A percentile compares a stretch with the other conserved stretches of the same genome.
phyloP scores from a whole-genome alignment of 805 yeast species.

The Saccharomycopsis babjevae region DNA sequence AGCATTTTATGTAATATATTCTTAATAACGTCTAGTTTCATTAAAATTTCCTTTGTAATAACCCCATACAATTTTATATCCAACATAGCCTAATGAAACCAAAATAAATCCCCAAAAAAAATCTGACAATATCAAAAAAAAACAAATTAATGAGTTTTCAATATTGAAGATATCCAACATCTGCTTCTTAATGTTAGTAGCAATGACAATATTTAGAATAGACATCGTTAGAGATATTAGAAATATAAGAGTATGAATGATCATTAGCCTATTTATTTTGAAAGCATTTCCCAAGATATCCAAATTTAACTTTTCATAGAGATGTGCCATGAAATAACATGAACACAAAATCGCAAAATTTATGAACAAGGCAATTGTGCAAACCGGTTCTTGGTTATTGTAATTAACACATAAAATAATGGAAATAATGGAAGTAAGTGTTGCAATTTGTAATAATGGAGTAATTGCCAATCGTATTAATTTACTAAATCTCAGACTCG shows the following conservation, averaged over 20 bases:
- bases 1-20: neutral
- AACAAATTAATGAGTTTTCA: neutral
- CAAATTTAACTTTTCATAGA: neutral
- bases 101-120: neutral
- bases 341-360: neutral
- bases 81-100: neutral
- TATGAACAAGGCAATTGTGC: neutral
- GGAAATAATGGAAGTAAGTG: neutral
- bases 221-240: neutral
- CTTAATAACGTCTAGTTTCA: neutral
- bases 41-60: neutral
- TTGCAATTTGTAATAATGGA: neutral
- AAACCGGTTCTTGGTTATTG: neutral
- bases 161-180: neutral
- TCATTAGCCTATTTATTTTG: neutral
- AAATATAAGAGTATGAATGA: neutral
- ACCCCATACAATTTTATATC: neutral
- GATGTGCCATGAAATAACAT: neutral
- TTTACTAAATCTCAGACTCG: neutral
- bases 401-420: neutral
- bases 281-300: neutral
- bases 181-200: neutral
- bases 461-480: neutral
- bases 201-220: neutral
- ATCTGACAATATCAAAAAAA: neutral